phyloP scores from a whole-genome alignment of 768 basidiomycete species.

The Suillus luteus region DNA sequence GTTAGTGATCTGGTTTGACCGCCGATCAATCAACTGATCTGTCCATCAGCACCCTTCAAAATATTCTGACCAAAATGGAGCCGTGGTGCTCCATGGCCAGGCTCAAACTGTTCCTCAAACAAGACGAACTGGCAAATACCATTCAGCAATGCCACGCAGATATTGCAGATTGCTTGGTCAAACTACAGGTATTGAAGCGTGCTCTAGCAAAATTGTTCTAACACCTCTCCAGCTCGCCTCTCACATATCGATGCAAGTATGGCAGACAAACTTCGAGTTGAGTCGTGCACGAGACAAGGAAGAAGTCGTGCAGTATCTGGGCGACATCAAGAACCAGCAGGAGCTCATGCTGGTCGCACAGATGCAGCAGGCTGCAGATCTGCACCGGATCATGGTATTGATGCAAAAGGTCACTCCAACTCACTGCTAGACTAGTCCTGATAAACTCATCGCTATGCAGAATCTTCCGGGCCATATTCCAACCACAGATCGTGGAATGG shows the following conservation, averaged over 20 bases:
- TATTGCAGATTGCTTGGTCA: constrained; percentile 47
- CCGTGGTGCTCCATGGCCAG: constrained; percentile 43
- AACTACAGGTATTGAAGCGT: constrained; percentile 44
- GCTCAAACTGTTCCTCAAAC: constrained; percentile 47
- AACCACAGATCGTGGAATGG: constrained; percentile 43
- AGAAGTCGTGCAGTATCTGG: constrained; percentile 45
- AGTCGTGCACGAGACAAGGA: constrained; percentile 44
- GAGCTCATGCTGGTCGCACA: constrained; percentile 36
- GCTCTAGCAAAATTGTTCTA: constrained; percentile 14
- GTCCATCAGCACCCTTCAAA: constrained; percentile 29
- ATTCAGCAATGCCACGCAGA: constrained; percentile 48
- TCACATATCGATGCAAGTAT: constrained; percentile 46
- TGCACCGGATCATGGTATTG: constrained; percentile 46
- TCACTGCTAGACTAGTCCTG: not conserved
- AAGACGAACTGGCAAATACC: constrained; percentile 43
- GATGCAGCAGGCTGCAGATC: constrained; percentile 36
- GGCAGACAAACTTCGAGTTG: constrained; percentile 47
- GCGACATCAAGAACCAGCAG: constrained; percentile 45
- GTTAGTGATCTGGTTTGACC: constrained; percentile 22
- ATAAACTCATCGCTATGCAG: constrained; percentile 23
- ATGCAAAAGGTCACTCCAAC: constrained; percentile 46
- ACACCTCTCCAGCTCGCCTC: constrained; percentile 41
- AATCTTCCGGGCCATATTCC: constrained; percentile 22
- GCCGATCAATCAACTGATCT: constrained; percentile 4
- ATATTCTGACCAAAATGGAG: constrained; percentile 44